Conservation (phyloP, 495 filamentous ascomycete genomes). For the Jackrogersella multiformis region DNA sequence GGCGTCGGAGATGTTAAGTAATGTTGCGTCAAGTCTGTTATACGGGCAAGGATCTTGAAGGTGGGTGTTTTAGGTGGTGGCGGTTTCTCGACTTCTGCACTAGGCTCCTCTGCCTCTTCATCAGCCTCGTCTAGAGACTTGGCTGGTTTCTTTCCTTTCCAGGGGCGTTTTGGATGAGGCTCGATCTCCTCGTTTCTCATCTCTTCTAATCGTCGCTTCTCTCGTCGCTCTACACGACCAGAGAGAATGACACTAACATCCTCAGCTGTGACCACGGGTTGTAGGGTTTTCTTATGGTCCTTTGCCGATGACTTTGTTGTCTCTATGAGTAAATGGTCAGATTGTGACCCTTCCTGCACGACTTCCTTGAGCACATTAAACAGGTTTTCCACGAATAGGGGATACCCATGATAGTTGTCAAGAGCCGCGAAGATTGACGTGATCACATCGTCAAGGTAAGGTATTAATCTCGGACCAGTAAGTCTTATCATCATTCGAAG, state of each 20-base stretch:
- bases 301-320: conserved; percentile 32
- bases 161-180: conserved; percentile 39
- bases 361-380: conserved; percentile 84
- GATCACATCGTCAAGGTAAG: conserved; percentile 91
- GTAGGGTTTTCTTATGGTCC: conserved; percentile 53
- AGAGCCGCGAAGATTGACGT: conserved; percentile 89
- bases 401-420: conserved; percentile 93
- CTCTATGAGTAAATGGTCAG: conserved; percentile 63
- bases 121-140: conserved; percentile 17
- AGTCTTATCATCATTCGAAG: conserved; percentile 93
- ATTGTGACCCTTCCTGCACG: conserved; percentile 80
- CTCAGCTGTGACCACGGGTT: conserved; percentile 32
- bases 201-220: conserved; percentile 46
- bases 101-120: conserved; percentile 30
- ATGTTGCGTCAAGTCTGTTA: conserved; percentile 77
- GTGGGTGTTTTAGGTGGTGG: conserved; percentile 59
- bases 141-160: conserved; percentile 48
- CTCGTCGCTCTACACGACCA: conserved; percentile 51
- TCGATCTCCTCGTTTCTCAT: conserved; percentile 48
- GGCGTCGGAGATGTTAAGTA: conserved; percentile 87
- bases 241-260: conserved; percentile 46
- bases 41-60: conserved; percentile 72
- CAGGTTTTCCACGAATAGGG: conserved; percentile 81
- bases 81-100: conserved; percentile 54
- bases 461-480: conserved; percentile 80